phyloP scores from a whole-genome alignment of 2,329 filamentous ascomycete genomes.

The Acrocalymma vagum region DNA sequence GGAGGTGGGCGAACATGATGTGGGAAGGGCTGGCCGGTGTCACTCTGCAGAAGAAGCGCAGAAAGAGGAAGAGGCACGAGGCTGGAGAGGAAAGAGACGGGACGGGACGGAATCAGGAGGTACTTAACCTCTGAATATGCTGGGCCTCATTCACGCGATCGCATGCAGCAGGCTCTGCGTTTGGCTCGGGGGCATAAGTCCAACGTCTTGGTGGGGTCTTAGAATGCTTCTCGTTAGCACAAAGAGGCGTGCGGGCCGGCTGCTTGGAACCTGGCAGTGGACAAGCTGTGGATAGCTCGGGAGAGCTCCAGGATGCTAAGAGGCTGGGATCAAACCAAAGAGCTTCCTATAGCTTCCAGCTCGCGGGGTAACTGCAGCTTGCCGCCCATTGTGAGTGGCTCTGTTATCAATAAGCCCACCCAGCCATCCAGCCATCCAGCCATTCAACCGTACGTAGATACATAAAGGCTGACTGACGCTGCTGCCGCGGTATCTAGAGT shows the following conservation, averaged over 20 bases:
- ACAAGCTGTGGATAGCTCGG: neutral
- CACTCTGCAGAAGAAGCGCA: no score
- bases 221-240: constrained; percentile 9
- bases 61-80: constrained; percentile 1
- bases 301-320: no score
- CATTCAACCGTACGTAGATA: no score
- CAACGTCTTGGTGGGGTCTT: no score
- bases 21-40: no score
- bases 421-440: no score
- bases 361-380: constrained; percentile 17
- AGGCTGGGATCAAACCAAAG: neutral
- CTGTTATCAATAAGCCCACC: constrained; percentile 39
- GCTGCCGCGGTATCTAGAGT: no score
- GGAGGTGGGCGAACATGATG: constrained; percentile 36
- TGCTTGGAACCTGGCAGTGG: neutral
- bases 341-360: constrained; percentile 2
- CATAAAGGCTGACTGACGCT: no score
- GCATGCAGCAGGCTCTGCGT: constrained; percentile 22
- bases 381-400: constrained; percentile 37
- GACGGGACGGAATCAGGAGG: constrained; percentile 10
- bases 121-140: constrained; percentile 21
- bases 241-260: constrained; percentile 5
- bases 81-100: constrained; percentile 11
- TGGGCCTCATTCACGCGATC: constrained; percentile 8
- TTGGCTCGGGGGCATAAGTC: no score